Percentiles rank a stretch among this genome's conserved stretches.
These are phyloP conservation scores for Helicocarpus griseus DNA, from an alignment of 2,329 filamentous ascomycete genomes.

Conservation along the genomic window DNA sequence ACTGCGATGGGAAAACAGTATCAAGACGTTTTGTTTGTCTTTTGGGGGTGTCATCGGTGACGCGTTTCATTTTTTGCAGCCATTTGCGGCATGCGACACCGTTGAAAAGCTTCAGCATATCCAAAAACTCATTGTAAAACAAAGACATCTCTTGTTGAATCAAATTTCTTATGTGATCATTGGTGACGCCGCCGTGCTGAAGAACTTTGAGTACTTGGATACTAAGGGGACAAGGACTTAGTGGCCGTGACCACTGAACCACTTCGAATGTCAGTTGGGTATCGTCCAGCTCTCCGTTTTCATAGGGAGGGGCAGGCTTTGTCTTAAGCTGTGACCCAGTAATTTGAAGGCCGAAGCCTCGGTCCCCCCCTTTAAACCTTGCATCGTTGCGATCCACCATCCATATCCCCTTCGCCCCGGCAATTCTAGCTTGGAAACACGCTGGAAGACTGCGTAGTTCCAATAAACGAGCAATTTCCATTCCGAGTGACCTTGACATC, in stretches of 20 bases:
- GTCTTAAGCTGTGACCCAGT: conserved; percentile 51
- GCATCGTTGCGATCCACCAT: conserved; percentile 39
- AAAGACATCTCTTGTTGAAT: conserved; percentile 26
- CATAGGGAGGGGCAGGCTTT: conserved; percentile 29
- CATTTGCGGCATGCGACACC: conserved; percentile 23
- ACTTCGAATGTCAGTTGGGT: conserved; percentile 50
- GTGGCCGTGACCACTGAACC: conserved; percentile 37
- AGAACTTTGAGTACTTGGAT: conserved; percentile 48
- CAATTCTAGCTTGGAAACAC: conserved; percentile 48
- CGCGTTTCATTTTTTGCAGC: conserved; percentile 11
- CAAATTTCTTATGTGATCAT: conserved; percentile 34
- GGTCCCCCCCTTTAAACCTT: conserved; percentile 14
- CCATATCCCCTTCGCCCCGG: conserved; percentile 54
- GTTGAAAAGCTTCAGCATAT: conserved; percentile 27
- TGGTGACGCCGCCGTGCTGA: conserved; percentile 40
- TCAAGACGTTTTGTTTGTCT: conserved; percentile 20
- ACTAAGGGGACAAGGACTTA: conserved; percentile 41
- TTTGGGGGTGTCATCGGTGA: background rate
- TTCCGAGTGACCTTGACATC: conserved; percentile 45
- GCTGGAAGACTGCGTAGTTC: conserved; percentile 36
- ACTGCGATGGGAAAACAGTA: conserved; percentile 23
- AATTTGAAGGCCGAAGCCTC: conserved; percentile 46
- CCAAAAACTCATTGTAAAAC: conserved; percentile 26
- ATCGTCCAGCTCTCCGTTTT: conserved; percentile 24
- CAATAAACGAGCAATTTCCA: conserved; percentile 35